A percentile compares a stretch with the other conserved stretches of the same genome.
Conservation (phyloP, 352 stramenopile genomes). For the Pythium vanterpoolii region DNA sequence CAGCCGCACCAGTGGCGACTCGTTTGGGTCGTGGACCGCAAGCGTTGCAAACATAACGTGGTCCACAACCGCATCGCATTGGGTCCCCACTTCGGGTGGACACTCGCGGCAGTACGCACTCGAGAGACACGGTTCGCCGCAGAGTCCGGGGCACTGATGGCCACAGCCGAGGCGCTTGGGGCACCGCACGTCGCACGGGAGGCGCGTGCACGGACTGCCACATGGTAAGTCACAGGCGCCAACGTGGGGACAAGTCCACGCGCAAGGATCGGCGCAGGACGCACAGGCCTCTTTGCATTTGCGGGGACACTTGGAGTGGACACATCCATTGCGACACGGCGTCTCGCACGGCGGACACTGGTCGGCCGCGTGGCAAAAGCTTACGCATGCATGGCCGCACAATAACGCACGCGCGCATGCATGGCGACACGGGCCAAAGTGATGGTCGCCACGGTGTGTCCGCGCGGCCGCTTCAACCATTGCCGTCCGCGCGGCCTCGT, state of each 20-base stretch:
- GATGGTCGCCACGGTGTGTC: conserved; percentile 25
- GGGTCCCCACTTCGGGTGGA: conserved; percentile 20
- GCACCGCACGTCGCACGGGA: conserved; percentile 50
- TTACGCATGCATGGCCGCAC: conserved; percentile 61
- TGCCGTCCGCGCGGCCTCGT: conserved; percentile 11
- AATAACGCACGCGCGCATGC: conserved; percentile 57
- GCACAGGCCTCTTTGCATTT: conserved; percentile 45
- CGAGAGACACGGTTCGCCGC: conserved; percentile 67
- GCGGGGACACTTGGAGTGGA: conserved; percentile 58
- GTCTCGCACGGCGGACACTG: conserved; percentile 53
- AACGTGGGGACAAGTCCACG: conserved; percentile 64
- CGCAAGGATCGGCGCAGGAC: conserved; percentile 68
- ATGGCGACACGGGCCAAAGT: conserved; percentile 41
- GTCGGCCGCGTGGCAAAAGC: conserved; percentile 45
- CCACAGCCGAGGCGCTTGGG: conserved; percentile 48
- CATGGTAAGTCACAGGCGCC: conserved; percentile 56
- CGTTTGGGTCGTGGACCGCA: conserved; percentile 42
- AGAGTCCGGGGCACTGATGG: conserved; percentile 73
- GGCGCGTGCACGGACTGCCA: conserved; percentile 43
- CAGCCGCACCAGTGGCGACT: conserved; percentile 67
- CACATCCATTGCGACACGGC: conserved; percentile 49
- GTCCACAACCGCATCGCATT: conserved; percentile 48
- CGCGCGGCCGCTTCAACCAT: conserved; percentile 28
- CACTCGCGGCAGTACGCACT: conserved; percentile 56
- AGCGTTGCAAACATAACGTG: conserved; percentile 62